Conservation (phyloP, 2,329 filamentous ascomycete species). For the Zasmidium citrigriseum region DNA sequence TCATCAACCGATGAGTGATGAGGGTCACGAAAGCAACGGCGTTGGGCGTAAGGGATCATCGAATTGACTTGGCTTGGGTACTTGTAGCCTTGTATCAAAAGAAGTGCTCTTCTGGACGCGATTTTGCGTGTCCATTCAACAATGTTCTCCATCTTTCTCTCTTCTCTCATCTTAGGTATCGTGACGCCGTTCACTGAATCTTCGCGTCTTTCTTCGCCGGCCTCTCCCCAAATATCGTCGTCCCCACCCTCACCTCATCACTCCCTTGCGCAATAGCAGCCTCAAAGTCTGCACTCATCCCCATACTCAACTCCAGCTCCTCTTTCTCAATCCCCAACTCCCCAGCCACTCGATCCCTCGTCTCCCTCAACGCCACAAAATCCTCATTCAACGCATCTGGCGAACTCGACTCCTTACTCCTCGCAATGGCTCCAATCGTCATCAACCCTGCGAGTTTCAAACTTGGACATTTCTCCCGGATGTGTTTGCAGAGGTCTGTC, state of each 20-base stretch:
- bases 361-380: conserved; percentile 68
- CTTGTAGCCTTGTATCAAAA: conserved; percentile 10
- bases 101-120: conserved; percentile 6
- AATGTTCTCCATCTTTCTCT: background rate
- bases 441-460: conserved; percentile 81
- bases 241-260: conserved; percentile 86
- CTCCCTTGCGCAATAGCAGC: conserved; percentile 82
- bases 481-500: conserved; percentile 66
- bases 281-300: conserved; percentile 97
- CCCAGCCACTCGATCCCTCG: conserved; percentile 68
- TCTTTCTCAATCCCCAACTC: conserved; percentile 58
- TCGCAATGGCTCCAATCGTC: conserved; percentile 94
- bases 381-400: conserved; percentile 87
- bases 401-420: conserved; percentile 71
- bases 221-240: conserved; percentile 86
- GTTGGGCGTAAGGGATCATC: conserved; percentile 9
- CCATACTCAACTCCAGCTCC: conserved; percentile 91
- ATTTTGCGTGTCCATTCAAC: background rate
- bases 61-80: conserved; percentile 9
- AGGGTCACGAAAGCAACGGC: conserved; percentile 13
- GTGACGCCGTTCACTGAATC: conserved; percentile 41
- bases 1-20: conserved; percentile 10
- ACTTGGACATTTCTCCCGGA: conserved; percentile 70
- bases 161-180: background rate
- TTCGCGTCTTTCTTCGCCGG: conserved; percentile 78